A percentile compares a stretch with the other conserved stretches of the same genome.
phyloP scores from a whole-genome alignment of 371 early-diverging fungal genomes.

The Mucor sp. region DNA sequence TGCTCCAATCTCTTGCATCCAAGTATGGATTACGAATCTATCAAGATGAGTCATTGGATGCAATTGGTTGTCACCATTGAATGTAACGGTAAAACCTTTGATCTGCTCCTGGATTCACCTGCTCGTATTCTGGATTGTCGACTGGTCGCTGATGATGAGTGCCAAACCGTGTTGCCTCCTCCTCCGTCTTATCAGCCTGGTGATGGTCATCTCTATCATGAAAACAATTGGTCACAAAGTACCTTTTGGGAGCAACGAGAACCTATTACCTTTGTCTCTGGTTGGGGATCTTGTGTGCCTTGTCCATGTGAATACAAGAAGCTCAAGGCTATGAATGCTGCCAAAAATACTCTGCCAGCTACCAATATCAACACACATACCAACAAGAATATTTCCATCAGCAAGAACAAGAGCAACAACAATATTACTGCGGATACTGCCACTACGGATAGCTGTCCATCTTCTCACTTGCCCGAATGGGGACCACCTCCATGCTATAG shows the following conservation, averaged over 20 bases:
- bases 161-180: constrained; percentile 83
- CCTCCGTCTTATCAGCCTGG: constrained; percentile 75
- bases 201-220: constrained; percentile 34
- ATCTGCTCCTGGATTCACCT: constrained; percentile 32
- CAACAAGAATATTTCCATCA: background rate
- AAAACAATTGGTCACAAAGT: constrained; percentile 7
- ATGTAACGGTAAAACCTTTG: constrained; percentile 27
- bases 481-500: constrained; percentile 29
- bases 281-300: constrained; percentile 36
- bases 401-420: background rate
- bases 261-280: constrained; percentile 28
- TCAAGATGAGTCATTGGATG: constrained; percentile 40
- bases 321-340: background rate
- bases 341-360: background rate
- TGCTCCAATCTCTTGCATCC: constrained; percentile 35
- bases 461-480: constrained; percentile 22
- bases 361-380: background rate
- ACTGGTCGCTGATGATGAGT: constrained; percentile 48
- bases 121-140: constrained; percentile 45
- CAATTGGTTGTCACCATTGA: constrained; percentile 26
- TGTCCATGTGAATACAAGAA: constrained; percentile 39
- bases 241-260: constrained; percentile 44
- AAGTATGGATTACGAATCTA: constrained; percentile 28
- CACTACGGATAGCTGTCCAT: background rate
- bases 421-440: background rate